Percentiles rank a stretch among this genome's conserved stretches.
phyloP scores from a whole-genome alignment of 495 filamentous ascomycete genomes.

The Xylaria acuta region DNA sequence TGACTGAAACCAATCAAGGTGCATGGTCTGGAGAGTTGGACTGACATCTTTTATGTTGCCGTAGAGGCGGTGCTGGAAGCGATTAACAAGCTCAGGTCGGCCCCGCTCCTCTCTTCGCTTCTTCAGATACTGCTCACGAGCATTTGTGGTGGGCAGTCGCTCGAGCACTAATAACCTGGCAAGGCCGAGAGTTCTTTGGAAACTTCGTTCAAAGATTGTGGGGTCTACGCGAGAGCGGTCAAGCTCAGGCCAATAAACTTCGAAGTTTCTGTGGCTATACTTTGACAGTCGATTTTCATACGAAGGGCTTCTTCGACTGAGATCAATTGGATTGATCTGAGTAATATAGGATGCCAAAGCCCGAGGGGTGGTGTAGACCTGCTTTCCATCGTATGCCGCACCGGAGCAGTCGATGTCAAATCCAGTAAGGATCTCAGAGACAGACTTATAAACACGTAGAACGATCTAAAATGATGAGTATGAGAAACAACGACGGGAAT shows the following conservation, averaged over 20 bases:
- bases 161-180: slow-evolving; percentile 82
- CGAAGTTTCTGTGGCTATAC: slow-evolving; percentile 82
- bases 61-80: slow-evolving; percentile 38
- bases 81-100: slow-evolving; percentile 52
- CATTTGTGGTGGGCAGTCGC: slow-evolving; percentile 67
- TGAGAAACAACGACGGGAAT: background rate
- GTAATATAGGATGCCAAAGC: slow-evolving; percentile 76
- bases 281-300: slow-evolving; percentile 90
- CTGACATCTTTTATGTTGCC: slow-evolving; percentile 73
- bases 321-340: slow-evolving; percentile 79
- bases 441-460: slow-evolving; percentile 78
- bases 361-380: slow-evolving; percentile 75
- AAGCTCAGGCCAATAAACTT: slow-evolving; percentile 76
- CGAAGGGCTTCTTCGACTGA: slow-evolving; percentile 78
- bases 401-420: slow-evolving; percentile 87
- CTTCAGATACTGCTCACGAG: slow-evolving; percentile 70
- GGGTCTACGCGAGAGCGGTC: slow-evolving; percentile 78
- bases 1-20: background rate
- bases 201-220: slow-evolving; percentile 82
- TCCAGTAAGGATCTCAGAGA: slow-evolving; percentile 81
- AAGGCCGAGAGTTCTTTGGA: slow-evolving; percentile 74
- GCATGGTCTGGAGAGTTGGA: background rate
- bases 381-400: slow-evolving; percentile 76
- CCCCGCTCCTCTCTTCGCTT: slow-evolving; percentile 73
- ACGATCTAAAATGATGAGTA: slow-evolving; percentile 65